These are phyloP conservation scores for Colletotrichum sp. DNA, from an alignment of 2,329 filamentous ascomycete genomes.

Conservation along the genomic window DNA sequence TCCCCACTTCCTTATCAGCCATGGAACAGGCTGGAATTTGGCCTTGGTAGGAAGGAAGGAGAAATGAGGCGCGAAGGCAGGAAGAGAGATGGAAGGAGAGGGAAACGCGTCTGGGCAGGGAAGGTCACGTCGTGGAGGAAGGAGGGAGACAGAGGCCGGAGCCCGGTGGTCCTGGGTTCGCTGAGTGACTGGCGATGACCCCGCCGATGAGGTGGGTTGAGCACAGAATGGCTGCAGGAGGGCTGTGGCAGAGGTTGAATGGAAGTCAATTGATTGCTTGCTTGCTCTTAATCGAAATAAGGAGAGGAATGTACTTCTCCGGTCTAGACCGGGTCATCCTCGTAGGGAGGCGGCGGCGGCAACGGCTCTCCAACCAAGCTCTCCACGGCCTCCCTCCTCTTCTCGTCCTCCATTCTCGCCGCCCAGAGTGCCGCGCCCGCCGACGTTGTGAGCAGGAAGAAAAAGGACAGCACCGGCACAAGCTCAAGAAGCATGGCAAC, in stretches of 20 bases:
- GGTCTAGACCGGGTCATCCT: constrained; percentile 37
- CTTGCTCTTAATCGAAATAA: background rate
- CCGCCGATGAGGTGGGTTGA: background rate
- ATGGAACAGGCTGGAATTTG: background rate
- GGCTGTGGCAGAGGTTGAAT: background rate
- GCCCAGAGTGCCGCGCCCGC: constrained; percentile 88
- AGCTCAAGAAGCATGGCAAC: constrained; percentile 84
- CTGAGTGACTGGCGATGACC: background rate
- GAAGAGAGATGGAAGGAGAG: background rate
- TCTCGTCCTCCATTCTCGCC: constrained; percentile 73
- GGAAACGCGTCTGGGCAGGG: background rate
- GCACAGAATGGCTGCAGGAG: background rate
- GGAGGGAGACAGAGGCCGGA: background rate
- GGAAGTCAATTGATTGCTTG: background rate
- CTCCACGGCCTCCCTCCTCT: constrained; percentile 28
- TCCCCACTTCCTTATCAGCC: background rate
- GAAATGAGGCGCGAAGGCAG: background rate
- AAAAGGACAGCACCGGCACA: constrained; percentile 89
- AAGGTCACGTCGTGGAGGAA: background rate
- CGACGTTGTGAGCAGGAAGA: constrained; percentile 89
- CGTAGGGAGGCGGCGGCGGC: constrained; percentile 40
- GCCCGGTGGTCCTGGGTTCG: background rate
- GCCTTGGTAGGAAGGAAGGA: background rate
- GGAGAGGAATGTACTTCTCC: background rate
- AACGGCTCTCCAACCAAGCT: constrained; percentile 25